These are phyloP conservation scores for Chlamydomonas incerta DNA, from an alignment of 139 green algal species.

Conservation along the genomic window DNA sequence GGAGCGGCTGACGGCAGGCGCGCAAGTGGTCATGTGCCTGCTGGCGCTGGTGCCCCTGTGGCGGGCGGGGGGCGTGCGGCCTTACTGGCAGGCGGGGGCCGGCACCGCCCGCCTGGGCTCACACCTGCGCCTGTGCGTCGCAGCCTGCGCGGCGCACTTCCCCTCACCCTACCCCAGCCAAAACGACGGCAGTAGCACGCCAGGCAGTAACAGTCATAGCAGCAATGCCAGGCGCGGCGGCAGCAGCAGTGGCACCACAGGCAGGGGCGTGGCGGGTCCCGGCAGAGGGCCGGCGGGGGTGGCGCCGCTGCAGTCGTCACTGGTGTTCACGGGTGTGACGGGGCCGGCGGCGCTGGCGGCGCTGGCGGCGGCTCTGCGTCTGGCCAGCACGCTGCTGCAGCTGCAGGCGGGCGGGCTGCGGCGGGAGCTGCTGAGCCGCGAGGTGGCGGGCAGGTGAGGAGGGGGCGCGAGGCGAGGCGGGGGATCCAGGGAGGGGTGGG, in stretches of 20 bases:
- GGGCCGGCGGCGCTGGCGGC: background rate
- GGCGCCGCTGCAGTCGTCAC: background rate
- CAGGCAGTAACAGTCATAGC: background rate
- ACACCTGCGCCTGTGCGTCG: slow-evolving; percentile 2
- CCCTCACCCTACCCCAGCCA: too few relatives aligned
- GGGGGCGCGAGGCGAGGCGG: background rate
- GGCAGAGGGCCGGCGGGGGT: background rate
- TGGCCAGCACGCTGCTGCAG: background rate
- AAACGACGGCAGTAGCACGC: background rate
- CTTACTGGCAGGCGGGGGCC: background rate
- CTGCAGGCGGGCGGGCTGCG: background rate
- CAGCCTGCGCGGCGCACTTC: background rate
- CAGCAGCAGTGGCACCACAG: background rate
- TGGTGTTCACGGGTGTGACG: too few relatives aligned
- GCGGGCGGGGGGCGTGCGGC: background rate
- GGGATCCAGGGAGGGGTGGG: too few relatives aligned
- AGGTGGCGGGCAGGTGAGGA: background rate
- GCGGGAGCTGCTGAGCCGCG: background rate
- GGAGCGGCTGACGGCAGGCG: background rate
- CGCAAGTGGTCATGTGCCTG: background rate
- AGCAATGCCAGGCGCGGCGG: background rate
- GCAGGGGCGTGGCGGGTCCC: background rate
- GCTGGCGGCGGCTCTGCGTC: background rate
- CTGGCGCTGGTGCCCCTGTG: background rate
- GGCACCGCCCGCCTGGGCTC: background rate